Base-by-base conservation (phyloP, 495 filamentous ascomycete genomes). In the Penicillium tannophilum region DNA sequence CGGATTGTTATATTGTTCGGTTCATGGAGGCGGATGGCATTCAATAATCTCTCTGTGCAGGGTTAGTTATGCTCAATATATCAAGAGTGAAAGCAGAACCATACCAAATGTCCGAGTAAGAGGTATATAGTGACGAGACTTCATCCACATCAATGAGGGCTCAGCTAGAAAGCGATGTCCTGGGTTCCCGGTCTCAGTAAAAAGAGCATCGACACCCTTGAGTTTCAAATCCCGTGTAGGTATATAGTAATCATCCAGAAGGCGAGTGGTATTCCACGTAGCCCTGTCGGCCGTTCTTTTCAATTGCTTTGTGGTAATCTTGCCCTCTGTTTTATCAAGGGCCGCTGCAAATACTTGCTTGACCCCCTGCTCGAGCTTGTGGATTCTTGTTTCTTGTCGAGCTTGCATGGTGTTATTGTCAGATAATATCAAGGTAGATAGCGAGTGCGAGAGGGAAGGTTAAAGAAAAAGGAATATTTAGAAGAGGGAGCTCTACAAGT, bases 311-410 rank as follows among this genome's bases (percentile, higher is more conserved):
- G 53, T 16, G 12, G 24, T 46, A 9, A 56, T 39, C 16, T 41
- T 49, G 28, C 54, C 45, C n/a, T 45, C 53, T 0, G 35, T 9
- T 42, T 4, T 46, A 9, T 55, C 53, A 10, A 55, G 9, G 4
- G 53, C 53, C 19, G 53, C 53, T 20, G 53, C 16, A 17, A 55
- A 55, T 30, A 55, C 41, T 11, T 11, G 23, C 10, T 33, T 35
- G 19, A 45, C 4, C 14, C 44, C 20, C 9, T 31, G 9, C 17
- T 28, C 16, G 36, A 56, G 42, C 24, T 36, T 55, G 20, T 31
- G 6, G 16, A 53, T 8, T 16, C 12, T 53, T 4, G 49, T 24
- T 11, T 24, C 6, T 24, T 24, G 39, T 41, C n/a, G 39, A 41
- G 4, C 39, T 41, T 41, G 14, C 43, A 46, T 46, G 23, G 2